Evolutionary conservation across 2,329 filamentous ascomycete species (phyloP), one percentile per base, ranked within the genome.

Genomic region (Stagonosporopsis tanaceti): DNA sequence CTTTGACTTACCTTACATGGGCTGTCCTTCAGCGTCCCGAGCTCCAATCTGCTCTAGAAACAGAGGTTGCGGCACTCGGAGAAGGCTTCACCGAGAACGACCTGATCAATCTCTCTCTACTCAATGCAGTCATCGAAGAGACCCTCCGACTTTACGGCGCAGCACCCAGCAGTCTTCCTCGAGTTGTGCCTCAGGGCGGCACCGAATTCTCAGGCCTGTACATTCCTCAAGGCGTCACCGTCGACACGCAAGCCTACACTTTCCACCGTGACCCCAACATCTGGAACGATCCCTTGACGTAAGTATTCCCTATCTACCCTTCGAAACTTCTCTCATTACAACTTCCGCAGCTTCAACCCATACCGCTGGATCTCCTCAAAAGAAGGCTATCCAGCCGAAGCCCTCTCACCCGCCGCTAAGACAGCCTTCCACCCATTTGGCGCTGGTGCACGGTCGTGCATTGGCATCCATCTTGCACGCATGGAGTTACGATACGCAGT

Each of bases 341-440:
- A 59, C 24, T 5, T 6, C 12, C 5, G 4, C 47, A 77, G 75
- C 8, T 77, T 76, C 60, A 62, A 75, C 40, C 74, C 73, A 1
- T 51, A 62, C 9, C 72, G 73, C 41, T 77, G 71, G 73, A 63
- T 73, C 41, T 38, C 62, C 17, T 57, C 62, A 1, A 62, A 69
- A 34, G 68, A 66, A 41, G 63, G 30, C 39, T 51, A 51, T 27
- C 47, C 65, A 2, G 65, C 66, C 2, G 68, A 73, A 63, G 68
- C 70, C 7, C 58, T 60, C 1, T 67, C 69, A 0, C 57, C 68
- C 0, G 68, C 64, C 2, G 73, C 74, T 0, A 82, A 84, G 50
- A 79, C 83, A 2, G 84, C 84, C 15, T 90, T 88, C 62, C 86
- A 87, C 79, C 87, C 88, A 0, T 91, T 91, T 70, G 86, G 88